Evolutionary conservation across 2,329 filamentous ascomycete genomes (phyloP).

Genomic region (Elsinoe ampelina): DNA sequence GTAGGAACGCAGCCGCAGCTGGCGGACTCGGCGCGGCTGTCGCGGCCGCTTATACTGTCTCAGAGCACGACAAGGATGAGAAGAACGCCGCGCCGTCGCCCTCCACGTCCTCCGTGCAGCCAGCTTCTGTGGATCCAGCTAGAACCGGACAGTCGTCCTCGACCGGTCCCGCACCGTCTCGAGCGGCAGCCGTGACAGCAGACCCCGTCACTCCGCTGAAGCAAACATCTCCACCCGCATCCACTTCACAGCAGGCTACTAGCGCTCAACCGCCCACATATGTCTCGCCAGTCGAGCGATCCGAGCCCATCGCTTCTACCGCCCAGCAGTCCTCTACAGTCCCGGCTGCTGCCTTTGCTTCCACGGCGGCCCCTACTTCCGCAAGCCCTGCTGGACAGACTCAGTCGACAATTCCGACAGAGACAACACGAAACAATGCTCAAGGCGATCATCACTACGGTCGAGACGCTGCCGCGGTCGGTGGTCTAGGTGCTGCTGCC

Average conservation of each 20-base stretch:
- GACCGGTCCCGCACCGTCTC: background rate
- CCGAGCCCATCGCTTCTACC: background rate
- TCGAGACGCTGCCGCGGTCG: constrained; percentile 25
- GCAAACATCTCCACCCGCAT: background rate
- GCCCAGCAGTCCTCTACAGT: background rate
- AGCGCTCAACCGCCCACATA: background rate
- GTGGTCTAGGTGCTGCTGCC: constrained; percentile 22
- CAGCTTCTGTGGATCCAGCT: background rate
- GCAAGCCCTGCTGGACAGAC: constrained; percentile 17
- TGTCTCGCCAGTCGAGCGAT: background rate
- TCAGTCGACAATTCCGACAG: too few species aligned
- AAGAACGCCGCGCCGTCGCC: background rate
- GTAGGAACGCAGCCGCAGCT: constrained; percentile 22
- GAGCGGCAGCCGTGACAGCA: background rate
- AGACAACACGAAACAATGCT: too few species aligned
- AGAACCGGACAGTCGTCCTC: background rate
- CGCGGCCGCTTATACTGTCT: constrained; percentile 26
- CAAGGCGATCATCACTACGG: constrained; percentile 23
- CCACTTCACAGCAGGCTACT: background rate
- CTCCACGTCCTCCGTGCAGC: background rate
- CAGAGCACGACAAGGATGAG: constrained; percentile 22
- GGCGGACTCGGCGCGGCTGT: constrained; percentile 27
- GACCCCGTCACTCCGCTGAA: background rate
- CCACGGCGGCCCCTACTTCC: background rate
- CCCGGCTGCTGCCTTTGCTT: too few species aligned